Evolutionary conservation across 257 asterid species (phyloP).

Genomic region (Avicennia marina): DNA sequence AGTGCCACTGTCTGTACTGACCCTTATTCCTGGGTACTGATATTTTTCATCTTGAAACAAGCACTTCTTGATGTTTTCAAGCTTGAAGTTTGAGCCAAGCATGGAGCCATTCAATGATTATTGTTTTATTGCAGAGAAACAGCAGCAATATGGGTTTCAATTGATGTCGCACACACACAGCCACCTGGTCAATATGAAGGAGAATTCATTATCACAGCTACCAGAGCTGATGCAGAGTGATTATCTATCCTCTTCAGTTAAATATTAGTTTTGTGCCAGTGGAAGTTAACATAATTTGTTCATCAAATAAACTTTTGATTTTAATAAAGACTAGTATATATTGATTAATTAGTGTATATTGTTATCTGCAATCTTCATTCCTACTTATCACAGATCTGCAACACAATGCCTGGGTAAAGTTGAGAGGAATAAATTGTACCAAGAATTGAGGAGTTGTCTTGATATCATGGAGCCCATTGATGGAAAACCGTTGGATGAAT

Average conservation of each 20-base stretch:
- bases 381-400: constrained; percentile 49
- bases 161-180: constrained; percentile 78
- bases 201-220: constrained; percentile 76
- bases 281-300: constrained; percentile 5
- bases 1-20: constrained; percentile 56
- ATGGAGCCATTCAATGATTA: constrained; percentile 1
- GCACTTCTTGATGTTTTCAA: neutral
- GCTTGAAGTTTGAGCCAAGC: constrained; percentile 6
- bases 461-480: constrained; percentile 76
- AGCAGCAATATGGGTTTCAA: constrained; percentile 69
- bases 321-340: neutral
- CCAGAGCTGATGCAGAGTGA: constrained; percentile 76
- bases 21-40: constrained; percentile 82
- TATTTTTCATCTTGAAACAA: neutral
- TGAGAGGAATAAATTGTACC: constrained; percentile 62
- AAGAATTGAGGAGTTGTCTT: constrained; percentile 68
- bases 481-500: constrained; percentile 65
- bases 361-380: constrained; percentile 24
- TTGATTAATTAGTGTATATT: constrained; percentile 4
- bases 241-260: constrained; percentile 38
- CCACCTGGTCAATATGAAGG: constrained; percentile 97
- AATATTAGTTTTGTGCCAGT: constrained; percentile 20
- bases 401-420: constrained; percentile 50
- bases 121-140: constrained; percentile 70
- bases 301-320: neutral